phyloP scores from a whole-genome alignment of 2,329 filamentous ascomycete genomes.

The Fusarium xyrophilum region DNA sequence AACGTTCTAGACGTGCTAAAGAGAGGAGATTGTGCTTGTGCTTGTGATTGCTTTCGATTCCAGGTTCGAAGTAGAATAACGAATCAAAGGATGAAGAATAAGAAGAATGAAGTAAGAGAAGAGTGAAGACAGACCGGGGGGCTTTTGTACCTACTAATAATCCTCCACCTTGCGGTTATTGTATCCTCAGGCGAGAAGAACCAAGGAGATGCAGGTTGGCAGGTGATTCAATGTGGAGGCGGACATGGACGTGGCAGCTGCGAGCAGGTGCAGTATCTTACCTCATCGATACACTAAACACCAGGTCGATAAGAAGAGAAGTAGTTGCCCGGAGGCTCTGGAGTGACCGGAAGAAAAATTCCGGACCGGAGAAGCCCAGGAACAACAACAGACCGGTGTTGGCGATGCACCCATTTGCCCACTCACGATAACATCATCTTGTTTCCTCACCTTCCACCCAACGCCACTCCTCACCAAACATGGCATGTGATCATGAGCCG shows the following conservation, averaged over 20 bases:
- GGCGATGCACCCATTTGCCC: conserved; percentile 3
- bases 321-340: not conserved
- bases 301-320: not conserved
- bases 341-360: conserved; percentile 15
- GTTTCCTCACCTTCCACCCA: not conserved
- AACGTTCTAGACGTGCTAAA: conserved; percentile 22
- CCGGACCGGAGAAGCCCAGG: not conserved
- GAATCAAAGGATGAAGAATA: conserved; percentile 31
- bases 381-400: conserved; percentile 8
- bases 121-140: conserved; percentile 2
- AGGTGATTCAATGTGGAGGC: conserved; percentile 27
- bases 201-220: conserved; percentile 11
- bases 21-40: not conserved
- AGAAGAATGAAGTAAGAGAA: conserved; percentile 10
- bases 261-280: conserved; percentile 26
- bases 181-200: conserved; percentile 33
- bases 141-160: not conserved
- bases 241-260: conserved; percentile 35
- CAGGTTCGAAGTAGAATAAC: conserved; percentile 26
- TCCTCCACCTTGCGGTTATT: conserved; percentile 7
- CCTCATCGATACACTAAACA: not conserved
- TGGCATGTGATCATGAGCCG: conserved; percentile 13
- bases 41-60: conserved; percentile 27
- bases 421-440: conserved; percentile 14
- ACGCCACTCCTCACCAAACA: not conserved